A percentile compares a stretch with the other conserved stretches of the same genome.
phyloP scores from a whole-genome alignment of 257 asterid species.

The Cinchona pubescens region DNA sequence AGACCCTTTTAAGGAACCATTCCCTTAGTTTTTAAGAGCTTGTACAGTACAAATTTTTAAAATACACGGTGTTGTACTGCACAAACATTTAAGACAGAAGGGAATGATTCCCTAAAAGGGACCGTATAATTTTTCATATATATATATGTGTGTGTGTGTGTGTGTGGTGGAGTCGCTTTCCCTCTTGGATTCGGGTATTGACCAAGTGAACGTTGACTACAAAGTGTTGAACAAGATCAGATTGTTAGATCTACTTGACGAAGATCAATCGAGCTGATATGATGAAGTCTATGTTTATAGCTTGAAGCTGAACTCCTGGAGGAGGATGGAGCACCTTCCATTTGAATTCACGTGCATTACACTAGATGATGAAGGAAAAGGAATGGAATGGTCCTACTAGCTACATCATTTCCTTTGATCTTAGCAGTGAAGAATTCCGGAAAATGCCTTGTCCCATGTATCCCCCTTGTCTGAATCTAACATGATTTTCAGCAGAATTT shows the following conservation, averaged over 20 bases:
- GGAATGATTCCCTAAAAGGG: too few species aligned
- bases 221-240: neutral
- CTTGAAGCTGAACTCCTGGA: slow-evolving; percentile 4
- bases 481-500: neutral
- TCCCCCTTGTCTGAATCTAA: too few species aligned
- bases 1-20: too few species aligned
- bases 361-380: slow-evolving; percentile 8
- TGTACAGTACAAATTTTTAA: too few species aligned
- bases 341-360: neutral
- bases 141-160: too few species aligned
- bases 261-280: neutral
- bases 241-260: neutral
- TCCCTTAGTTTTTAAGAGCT: too few species aligned
- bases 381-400: neutral
- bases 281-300: neutral
- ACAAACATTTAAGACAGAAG: too few species aligned
- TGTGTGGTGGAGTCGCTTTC: too few species aligned
- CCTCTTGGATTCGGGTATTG: too few species aligned
- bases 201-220: neutral
- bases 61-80: too few species aligned
- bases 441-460: neutral
- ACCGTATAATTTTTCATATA: too few species aligned
- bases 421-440: slow-evolving; percentile 1
- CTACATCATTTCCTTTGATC: slow-evolving; percentile 2
- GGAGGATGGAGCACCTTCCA: neutral